phyloP scores from a whole-genome alignment of 192 early-diverging fungal genomes.

The Mortierella alpina region DNA sequence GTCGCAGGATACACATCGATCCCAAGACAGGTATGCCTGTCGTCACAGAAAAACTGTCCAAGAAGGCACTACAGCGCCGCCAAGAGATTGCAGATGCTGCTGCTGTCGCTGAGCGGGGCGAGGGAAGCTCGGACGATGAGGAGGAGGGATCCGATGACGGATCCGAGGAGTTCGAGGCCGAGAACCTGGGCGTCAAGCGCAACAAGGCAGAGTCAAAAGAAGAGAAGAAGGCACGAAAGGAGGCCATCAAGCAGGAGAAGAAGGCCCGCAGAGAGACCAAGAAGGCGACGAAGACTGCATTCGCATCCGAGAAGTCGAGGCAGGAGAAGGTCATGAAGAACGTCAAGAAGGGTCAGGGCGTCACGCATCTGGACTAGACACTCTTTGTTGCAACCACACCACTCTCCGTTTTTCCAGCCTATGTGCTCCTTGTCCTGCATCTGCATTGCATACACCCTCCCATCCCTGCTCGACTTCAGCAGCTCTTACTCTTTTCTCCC shows the following conservation, averaged over 20 bases:
- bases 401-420: background rate
- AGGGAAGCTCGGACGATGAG: slow-evolving; percentile 50
- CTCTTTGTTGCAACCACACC: background rate
- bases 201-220: slow-evolving; percentile 87
- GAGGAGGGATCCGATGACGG: slow-evolving; percentile 52
- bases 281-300: slow-evolving; percentile 84
- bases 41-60: slow-evolving; percentile 60
- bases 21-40: slow-evolving; percentile 80
- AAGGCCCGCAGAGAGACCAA: slow-evolving; percentile 77
- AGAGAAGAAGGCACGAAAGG: slow-evolving; percentile 94
- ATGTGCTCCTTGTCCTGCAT: background rate
- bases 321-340: slow-evolving; percentile 71
- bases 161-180: slow-evolving; percentile 44
- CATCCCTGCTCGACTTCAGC: background rate
- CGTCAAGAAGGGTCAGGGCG: slow-evolving; percentile 59
- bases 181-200: slow-evolving; percentile 81
- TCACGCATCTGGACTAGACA: slow-evolving; percentile 57
- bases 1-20: slow-evolving; percentile 73
- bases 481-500: background rate
- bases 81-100: slow-evolving; percentile 39
- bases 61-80: slow-evolving; percentile 41
- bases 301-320: slow-evolving; percentile 73
- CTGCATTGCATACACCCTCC: background rate
- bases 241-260: slow-evolving; percentile 84
- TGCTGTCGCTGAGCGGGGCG: slow-evolving; percentile 41